phyloP scores from a whole-genome alignment of 495 filamentous ascomycete genomes.

The Tuber magnatum region DNA sequence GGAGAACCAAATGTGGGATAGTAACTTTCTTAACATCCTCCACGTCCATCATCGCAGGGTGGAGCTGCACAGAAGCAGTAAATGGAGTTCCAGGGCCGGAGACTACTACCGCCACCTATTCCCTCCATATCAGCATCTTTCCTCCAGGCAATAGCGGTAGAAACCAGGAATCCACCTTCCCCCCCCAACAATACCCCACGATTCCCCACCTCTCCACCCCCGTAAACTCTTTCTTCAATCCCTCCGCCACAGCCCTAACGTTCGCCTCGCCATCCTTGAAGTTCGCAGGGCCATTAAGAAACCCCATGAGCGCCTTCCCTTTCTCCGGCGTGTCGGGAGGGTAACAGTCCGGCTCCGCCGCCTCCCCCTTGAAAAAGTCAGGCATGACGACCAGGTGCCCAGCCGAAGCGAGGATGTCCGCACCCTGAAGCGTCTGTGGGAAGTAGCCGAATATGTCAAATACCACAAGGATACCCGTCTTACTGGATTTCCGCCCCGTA shows the following conservation, averaged over 20 bases:
- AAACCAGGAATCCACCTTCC: constrained; percentile 54
- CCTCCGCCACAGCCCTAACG: constrained; percentile 57
- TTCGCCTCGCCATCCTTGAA: constrained; percentile 57
- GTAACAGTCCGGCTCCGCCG: constrained; percentile 52
- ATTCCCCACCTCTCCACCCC: constrained; percentile 71
- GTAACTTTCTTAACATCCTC: constrained; percentile 48
- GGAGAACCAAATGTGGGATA: constrained; percentile 51
- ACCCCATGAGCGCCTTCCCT: constrained; percentile 62
- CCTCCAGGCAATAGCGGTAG: constrained; percentile 14
- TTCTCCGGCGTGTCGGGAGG: constrained; percentile 78
- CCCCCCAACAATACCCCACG: constrained; percentile 95
- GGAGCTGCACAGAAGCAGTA: constrained; percentile 60
- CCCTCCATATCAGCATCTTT: not conserved
- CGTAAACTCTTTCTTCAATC: constrained; percentile 49
- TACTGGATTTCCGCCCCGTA: constrained; percentile 54
- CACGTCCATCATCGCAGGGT: constrained; percentile 85
- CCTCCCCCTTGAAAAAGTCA: constrained; percentile 60
- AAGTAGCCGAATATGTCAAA: constrained; percentile 69
- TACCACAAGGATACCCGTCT: constrained; percentile 55
- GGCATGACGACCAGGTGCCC: constrained; percentile 59
- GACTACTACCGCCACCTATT: constrained; percentile 55
- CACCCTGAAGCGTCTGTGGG: constrained; percentile 62
- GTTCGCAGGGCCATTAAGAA: constrained; percentile 65
- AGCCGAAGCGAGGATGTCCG: constrained; percentile 59
- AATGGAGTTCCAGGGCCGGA: constrained; percentile 56